A percentile compares a stretch with the other conserved stretches of the same genome.
Conservation (phyloP, 2,329 filamentous ascomycete species). For the Thielaviopsis ethacetica region DNA sequence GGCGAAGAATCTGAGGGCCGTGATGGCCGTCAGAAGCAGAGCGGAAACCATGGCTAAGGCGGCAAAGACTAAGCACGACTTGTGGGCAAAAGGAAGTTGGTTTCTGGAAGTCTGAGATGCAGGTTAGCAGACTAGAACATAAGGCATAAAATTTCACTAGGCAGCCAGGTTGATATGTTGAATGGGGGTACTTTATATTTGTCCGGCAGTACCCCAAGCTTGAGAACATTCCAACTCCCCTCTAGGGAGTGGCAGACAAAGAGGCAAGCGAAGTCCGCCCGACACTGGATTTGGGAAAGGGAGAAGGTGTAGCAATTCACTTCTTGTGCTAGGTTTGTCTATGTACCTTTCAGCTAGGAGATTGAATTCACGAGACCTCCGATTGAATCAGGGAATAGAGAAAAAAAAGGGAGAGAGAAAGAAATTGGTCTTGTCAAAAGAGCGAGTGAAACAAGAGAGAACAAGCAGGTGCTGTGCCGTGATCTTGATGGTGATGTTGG, state of each 20-base stretch:
- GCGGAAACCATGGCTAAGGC: slow-evolving; percentile 8
- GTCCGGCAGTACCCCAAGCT: neutral
- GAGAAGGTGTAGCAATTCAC: neutral
- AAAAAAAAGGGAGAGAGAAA: neutral
- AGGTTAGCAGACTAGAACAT: neutral
- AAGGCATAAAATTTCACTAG: neutral
- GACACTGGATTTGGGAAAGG: neutral
- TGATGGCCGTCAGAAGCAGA: slow-evolving; percentile 10
- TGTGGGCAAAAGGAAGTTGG: neutral
- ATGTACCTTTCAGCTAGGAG: neutral
- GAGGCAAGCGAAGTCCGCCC: neutral
- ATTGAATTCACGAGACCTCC: neutral
- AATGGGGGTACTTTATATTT: neutral
- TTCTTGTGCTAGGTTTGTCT: neutral
- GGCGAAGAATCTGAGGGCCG: slow-evolving; percentile 11
- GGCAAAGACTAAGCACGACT: neutral
- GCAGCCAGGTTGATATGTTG: neutral
- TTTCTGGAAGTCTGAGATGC: neutral
- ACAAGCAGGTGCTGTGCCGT: neutral
- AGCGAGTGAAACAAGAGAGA: neutral
- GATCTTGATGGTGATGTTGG: neutral
- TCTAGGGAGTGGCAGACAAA: neutral
- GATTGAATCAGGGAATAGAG: neutral
- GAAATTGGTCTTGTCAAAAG: slow-evolving; percentile 1
- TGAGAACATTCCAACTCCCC: neutral